Percentiles rank a stretch among this genome's conserved stretches.
These are phyloP conservation scores for Crepidotus variabilis DNA, from an alignment of 768 basidiomycete species.

Conservation along the genomic window DNA sequence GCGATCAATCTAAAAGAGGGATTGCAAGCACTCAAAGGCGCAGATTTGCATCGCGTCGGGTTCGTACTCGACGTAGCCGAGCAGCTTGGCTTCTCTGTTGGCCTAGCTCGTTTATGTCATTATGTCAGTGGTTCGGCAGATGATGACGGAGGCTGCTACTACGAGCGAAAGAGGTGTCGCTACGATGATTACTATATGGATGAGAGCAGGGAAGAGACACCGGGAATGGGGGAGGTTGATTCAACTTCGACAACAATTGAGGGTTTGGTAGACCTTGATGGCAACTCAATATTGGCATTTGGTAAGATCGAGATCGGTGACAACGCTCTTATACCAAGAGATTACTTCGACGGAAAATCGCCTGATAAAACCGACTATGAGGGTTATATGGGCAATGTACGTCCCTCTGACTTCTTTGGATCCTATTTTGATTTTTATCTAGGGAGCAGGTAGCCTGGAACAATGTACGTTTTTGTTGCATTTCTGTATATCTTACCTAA, in stretches of 20 bases:
- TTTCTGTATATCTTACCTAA: neutral
- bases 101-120: slow-evolving; percentile 31
- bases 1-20: slow-evolving; percentile 18
- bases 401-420: slow-evolving; percentile 1
- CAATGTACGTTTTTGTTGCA: slow-evolving; percentile 21
- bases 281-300: slow-evolving; percentile 11
- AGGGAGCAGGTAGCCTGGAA: slow-evolving; percentile 25
- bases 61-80: slow-evolving; percentile 27
- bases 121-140: slow-evolving; percentile 19
- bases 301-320: slow-evolving; percentile 16
- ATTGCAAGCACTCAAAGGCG: slow-evolving; percentile 29
- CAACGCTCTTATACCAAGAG: slow-evolving; percentile 27
- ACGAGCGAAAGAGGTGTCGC: slow-evolving; percentile 6
- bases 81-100: slow-evolving; percentile 29
- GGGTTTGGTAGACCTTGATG: slow-evolving; percentile 30
- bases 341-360: slow-evolving; percentile 27
- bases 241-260: slow-evolving; percentile 16
- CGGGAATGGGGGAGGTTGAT: slow-evolving; percentile 21
- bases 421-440: slow-evolving; percentile 1
- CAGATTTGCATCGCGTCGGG: slow-evolving; percentile 30
- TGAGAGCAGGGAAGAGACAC: slow-evolving; percentile 7
- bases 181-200: slow-evolving; percentile 11
- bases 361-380: slow-evolving; percentile 36
- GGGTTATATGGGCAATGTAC: slow-evolving; percentile 40
- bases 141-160: slow-evolving; percentile 16